These are phyloP conservation scores for Podospora appendiculata DNA, from an alignment of 495 filamentous ascomycete genomes.

Conservation along the genomic window DNA sequence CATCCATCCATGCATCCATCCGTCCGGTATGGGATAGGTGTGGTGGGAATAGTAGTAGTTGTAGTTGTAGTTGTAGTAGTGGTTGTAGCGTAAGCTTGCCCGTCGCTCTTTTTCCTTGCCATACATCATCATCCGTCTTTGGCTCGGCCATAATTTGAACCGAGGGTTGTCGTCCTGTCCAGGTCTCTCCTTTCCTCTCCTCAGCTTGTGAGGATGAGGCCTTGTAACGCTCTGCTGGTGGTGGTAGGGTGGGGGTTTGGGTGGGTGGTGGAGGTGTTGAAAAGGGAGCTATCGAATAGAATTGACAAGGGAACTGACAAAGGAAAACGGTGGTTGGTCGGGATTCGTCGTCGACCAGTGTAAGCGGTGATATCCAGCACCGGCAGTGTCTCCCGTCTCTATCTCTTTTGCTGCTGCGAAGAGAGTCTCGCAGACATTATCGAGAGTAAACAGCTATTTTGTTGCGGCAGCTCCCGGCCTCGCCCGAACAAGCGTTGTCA, in stretches of 20 bases:
- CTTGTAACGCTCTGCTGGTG: not conserved
- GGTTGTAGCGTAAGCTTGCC: no score
- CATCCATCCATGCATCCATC: not conserved
- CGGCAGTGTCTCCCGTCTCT: not conserved
- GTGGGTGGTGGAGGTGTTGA: not conserved
- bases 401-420: no score
- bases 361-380: constrained; percentile 15
- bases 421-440: not conserved
- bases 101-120: no score
- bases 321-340: not conserved
- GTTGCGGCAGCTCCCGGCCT: no score
- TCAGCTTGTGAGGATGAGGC: not conserved
- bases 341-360: constrained; percentile 1
- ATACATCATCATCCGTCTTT: no score
- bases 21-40: no score
- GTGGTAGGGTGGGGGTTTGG: not conserved
- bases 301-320: not conserved
- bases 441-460: not conserved
- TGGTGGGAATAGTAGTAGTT: no score
- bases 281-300: not conserved
- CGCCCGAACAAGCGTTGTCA: no score
- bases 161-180: not conserved
- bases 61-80: no score
- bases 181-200: not conserved
- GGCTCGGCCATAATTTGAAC: no score